Conservation (phyloP, 108 stramenopile species). For the Cyclotella atomus region DNA sequence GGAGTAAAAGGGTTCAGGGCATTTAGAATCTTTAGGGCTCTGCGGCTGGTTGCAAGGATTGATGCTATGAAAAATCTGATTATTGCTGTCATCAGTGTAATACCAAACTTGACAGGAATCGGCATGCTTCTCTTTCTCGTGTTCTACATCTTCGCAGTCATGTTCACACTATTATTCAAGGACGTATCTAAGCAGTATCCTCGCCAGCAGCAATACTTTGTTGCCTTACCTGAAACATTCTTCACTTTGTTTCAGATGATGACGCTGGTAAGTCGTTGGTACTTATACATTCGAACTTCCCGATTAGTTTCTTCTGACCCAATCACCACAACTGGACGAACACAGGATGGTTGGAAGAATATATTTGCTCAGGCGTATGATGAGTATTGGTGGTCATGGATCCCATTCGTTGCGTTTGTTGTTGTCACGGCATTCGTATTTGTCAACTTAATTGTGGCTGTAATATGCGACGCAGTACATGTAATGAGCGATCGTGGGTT, state of each 20-base stretch:
- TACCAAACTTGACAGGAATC: conserved; percentile 74
- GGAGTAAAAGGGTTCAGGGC: conserved; percentile 71
- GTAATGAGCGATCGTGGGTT: conserved; percentile 54
- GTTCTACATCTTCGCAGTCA: conserved; percentile 76
- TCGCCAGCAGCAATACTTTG: conserved; percentile 50
- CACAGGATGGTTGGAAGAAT: background rate
- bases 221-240: conserved; percentile 49
- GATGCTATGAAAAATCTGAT: conserved; percentile 72
- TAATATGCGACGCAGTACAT: conserved; percentile 79
- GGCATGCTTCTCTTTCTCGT: conserved; percentile 57
- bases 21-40: conserved; percentile 76
- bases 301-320: background rate
- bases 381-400: conserved; percentile 64
- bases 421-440: conserved; percentile 78
- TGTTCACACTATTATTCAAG: conserved; percentile 65
- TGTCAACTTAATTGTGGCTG: conserved; percentile 82
- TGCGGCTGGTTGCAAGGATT: conserved; percentile 71
- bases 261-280: background rate
- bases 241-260: conserved; percentile 68
- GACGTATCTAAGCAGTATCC: background rate
- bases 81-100: conserved; percentile 62
- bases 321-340: background rate
- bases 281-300: background rate
- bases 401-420: conserved; percentile 66
- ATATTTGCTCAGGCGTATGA: background rate